Evolutionary conservation across 2,329 filamentous ascomycete genomes (phyloP).

Genomic region (Rhinocladiella similis): DNA sequence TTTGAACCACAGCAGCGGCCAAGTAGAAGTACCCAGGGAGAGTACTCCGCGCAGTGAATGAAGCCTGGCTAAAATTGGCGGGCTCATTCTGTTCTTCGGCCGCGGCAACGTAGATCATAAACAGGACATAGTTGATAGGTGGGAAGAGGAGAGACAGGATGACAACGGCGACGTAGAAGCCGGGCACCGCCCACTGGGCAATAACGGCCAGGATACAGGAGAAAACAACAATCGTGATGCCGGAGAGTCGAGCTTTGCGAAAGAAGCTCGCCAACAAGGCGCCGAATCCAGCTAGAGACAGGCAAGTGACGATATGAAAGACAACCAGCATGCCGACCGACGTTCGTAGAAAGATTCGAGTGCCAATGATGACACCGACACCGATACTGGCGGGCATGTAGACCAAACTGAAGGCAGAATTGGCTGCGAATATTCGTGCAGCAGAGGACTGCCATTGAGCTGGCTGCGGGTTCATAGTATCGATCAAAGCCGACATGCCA

Average conservation of each 20-base stretch:
- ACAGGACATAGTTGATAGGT: slow-evolving; percentile 83
- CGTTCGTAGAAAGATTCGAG: slow-evolving; percentile 60
- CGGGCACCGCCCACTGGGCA: slow-evolving; percentile 68
- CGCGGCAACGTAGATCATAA: slow-evolving; percentile 70
- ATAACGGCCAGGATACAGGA: slow-evolving; percentile 76
- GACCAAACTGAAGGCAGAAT: slow-evolving; percentile 74
- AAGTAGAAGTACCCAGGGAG: slow-evolving; percentile 73
- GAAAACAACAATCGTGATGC: slow-evolving; percentile 72
- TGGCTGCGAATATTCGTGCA: slow-evolving; percentile 73
- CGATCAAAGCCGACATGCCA: slow-evolving; percentile 82
- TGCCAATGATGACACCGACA: slow-evolving; percentile 62
- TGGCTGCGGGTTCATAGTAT: slow-evolving; percentile 82
- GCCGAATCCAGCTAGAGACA: slow-evolving; percentile 75
- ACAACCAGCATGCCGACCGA: slow-evolving; percentile 65
- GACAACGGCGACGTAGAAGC: slow-evolving; percentile 62
- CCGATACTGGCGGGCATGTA: slow-evolving; percentile 76
- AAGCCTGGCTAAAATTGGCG: no score
- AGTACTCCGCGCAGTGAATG: no score
- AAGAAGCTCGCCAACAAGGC: slow-evolving; percentile 80
- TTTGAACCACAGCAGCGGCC: slow-evolving; percentile 74
- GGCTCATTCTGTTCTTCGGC: slow-evolving; percentile 59
- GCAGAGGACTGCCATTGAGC: slow-evolving; percentile 73
- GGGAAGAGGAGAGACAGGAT: slow-evolving; percentile 75
- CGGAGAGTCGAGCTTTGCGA: slow-evolving; percentile 80
- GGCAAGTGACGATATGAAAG: slow-evolving; percentile 72